Percentiles rank a stretch among this genome's conserved stretches.
phyloP scores from a whole-genome alignment of 768 basidiomycete species.

The Termitomyces sp. region DNA sequence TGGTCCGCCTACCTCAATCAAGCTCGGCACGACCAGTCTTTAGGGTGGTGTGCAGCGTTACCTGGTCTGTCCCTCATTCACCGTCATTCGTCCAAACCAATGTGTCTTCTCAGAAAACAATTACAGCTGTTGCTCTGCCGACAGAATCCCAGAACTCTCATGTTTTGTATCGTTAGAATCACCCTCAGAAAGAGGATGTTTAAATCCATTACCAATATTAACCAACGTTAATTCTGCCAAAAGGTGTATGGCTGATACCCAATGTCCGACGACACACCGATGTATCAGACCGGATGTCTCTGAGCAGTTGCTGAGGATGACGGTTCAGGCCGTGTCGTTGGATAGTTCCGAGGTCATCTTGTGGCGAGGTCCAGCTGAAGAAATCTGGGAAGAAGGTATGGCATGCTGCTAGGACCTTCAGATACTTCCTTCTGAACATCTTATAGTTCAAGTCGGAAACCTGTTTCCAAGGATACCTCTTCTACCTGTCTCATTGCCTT shows the following conservation, averaged over 20 bases:
- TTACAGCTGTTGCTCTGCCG: conserved; percentile 3
- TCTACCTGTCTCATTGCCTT: conserved; percentile 38
- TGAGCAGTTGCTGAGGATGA: conserved; percentile 53
- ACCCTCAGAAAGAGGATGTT: conserved; percentile 33
- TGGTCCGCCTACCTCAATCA: conserved; percentile 45
- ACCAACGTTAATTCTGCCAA: conserved; percentile 20
- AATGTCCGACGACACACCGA: conserved; percentile 23
- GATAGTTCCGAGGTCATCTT: conserved; percentile 40
- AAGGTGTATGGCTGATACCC: conserved; percentile 35
- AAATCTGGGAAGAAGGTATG: conserved; percentile 65
- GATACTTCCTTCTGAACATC: background rate
- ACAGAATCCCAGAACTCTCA: conserved; percentile 14
- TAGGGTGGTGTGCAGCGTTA: conserved; percentile 60
- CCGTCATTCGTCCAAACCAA: conserved; percentile 23
- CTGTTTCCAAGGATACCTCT: conserved; percentile 38
- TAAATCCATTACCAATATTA: conserved; percentile 55
- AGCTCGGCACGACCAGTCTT: conserved; percentile 8
- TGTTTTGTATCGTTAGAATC: conserved; percentile 40
- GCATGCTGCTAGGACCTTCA: background rate
- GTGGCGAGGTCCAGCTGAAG: conserved; percentile 67
- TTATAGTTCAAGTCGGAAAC: conserved; percentile 46
- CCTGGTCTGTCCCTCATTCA: conserved; percentile 8
- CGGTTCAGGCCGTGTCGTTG: conserved; percentile 23
- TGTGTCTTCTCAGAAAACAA: background rate
- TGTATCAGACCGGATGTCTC: conserved; percentile 52